Base-by-base conservation (phyloP, 2,329 filamentous ascomycete genomes). In the Celoporthe dispersa region DNA sequence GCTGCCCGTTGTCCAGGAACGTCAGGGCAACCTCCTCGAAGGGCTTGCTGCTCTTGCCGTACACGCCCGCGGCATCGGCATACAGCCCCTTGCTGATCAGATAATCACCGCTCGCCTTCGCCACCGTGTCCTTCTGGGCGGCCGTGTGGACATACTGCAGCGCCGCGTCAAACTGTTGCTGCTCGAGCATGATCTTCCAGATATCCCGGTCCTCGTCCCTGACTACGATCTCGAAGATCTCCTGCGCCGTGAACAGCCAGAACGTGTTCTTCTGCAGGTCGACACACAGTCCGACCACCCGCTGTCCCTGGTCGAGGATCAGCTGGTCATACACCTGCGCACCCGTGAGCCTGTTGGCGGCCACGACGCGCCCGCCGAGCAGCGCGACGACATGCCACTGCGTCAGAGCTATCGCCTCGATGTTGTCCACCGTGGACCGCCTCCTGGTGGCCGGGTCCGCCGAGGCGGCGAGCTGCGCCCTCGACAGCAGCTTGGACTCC, bases 211-310 rank as follows among this genome's bases (percentile, higher is more conserved):
- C 93, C 79, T 99, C 96, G 68, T 98, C 93, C 60, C 90, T 91
- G 16, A 95, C 91, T 16, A 96, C 92, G 70, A 99, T 91, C 81
- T 99, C 96, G 75, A 94, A 98, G 65, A 99, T 97, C 76, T 97
- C 94, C 69, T 93, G 88, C 0, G 89, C 87, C 0, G 95, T 98
- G 77, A 98, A 97, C 2, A 99, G 86, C 96, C 97, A 99, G 78
- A 95, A 98, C 0, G 96, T 99, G 77, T 95, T 97, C 84, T 98
- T 97, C 79, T 96, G 95, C 71, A 92, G 87, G 79, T 99, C 96
- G 11, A 95, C 91, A 65, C 94, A 91, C 25, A 99, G 87, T 0
- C 93, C 94, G n/a, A 99, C 83, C 5, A 91, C 89, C 75, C 86
- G 90, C 75, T 97, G 92, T 0, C 92, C 92, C 5, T 89, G 87